Percentiles rank a stretch among this genome's conserved stretches.
phyloP scores from a whole-genome alignment of 140 eudicot species.

The Senecio squalidus region DNA sequence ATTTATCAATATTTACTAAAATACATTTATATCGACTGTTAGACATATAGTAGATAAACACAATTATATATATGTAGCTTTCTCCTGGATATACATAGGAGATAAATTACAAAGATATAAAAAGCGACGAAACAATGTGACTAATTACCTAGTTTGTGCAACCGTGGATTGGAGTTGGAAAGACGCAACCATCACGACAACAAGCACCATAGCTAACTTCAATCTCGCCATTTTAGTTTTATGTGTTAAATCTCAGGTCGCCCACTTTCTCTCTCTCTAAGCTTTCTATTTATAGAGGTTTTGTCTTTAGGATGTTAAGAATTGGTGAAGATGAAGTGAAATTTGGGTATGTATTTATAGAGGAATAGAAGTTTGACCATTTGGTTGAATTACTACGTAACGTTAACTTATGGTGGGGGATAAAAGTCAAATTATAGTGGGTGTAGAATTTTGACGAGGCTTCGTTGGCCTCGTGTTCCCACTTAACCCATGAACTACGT shows the following conservation, averaged over 20 bases:
- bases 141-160: slow-evolving; percentile 12
- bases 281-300: not conserved
- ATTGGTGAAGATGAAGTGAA: slow-evolving; percentile 21
- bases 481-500: not conserved
- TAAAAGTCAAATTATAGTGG: slow-evolving; percentile 1
- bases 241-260: slow-evolving; percentile 36
- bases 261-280: slow-evolving; percentile 15
- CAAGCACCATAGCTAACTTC: slow-evolving; percentile 3
- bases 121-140: not conserved
- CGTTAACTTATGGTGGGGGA: slow-evolving; percentile 2
- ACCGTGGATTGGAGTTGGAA: slow-evolving; percentile 4
- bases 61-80: too few species aligned
- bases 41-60: too few species aligned
- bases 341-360: slow-evolving; percentile 1
- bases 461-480: slow-evolving; percentile 3
- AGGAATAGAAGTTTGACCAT: not conserved
- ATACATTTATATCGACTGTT: too few species aligned
- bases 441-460: not conserved
- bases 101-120: too few species aligned
- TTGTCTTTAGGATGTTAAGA: not conserved
- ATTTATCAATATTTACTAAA: too few species aligned
- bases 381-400: slow-evolving; percentile 8
- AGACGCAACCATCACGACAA: slow-evolving; percentile 17
- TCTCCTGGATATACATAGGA: too few species aligned
- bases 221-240: slow-evolving; percentile 10